A percentile compares a stretch with the other conserved stretches of the same genome.
phyloP scores from a whole-genome alignment of 257 asterid genomes.

The Catharanthus roseus region DNA sequence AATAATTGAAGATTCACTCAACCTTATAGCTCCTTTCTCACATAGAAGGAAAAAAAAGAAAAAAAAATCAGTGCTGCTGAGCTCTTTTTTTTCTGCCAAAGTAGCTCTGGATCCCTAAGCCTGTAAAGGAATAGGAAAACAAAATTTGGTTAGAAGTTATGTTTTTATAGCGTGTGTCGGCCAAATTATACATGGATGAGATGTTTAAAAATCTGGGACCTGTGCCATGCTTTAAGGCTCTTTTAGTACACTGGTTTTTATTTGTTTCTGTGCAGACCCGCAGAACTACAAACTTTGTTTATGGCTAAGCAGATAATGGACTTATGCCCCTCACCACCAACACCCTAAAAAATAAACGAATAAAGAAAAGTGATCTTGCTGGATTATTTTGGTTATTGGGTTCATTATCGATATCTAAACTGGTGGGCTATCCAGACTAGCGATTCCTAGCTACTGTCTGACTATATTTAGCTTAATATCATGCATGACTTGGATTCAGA shows the following conservation, averaged over 20 bases:
- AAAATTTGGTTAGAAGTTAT: too few relatives aligned
- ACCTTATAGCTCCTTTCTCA: neutral
- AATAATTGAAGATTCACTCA: neutral
- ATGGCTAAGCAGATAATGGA: neutral
- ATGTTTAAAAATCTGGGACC: neutral
- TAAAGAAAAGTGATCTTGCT: too few relatives aligned
- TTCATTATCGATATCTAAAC: too few relatives aligned
- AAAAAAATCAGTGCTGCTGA: too few relatives aligned
- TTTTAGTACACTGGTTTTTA: neutral
- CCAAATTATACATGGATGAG: neutral
- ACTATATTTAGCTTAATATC: slow-evolving; percentile 3
- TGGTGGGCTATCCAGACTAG: neutral
- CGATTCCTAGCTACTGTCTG: neutral
- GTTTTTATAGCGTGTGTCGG: neutral
- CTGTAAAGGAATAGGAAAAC: neutral
- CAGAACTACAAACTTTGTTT: neutral
- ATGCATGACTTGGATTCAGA: neutral
- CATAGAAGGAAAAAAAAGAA: neutral
- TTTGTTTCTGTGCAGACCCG: neutral
- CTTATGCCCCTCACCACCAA: too few relatives aligned
- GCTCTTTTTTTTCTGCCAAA: neutral
- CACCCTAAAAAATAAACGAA: neutral
- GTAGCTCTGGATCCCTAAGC: neutral
- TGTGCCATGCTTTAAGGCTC: neutral
- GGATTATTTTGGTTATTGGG: too few relatives aligned